These are phyloP conservation scores for Ceratocystis ficicola DNA, from an alignment of 2,329 filamentous ascomycete species.

Conservation along the genomic window DNA sequence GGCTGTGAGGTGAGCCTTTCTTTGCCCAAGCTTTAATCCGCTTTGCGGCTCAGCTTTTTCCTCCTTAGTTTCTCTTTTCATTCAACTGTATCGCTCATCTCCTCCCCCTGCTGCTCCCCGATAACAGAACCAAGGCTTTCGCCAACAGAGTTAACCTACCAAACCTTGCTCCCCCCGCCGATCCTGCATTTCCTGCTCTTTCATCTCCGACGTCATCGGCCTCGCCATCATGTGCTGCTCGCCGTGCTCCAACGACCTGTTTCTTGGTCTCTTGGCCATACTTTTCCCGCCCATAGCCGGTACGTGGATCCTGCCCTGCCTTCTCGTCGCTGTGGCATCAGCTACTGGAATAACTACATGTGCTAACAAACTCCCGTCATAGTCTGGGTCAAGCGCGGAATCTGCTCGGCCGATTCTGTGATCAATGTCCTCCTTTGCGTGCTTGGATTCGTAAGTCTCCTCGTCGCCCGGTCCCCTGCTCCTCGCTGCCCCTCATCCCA, in stretches of 20 bases:
- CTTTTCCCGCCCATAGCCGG: constrained; percentile 54
- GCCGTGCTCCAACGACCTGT: constrained; percentile 39
- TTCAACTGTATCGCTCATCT: too few relatives aligned
- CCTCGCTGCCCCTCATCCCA: background rate
- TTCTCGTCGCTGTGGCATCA: background rate
- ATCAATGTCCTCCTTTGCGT: constrained; percentile 89
- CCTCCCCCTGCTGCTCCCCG: background rate
- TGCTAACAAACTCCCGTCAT: constrained; percentile 13
- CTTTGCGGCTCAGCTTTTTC: background rate
- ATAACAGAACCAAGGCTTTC: background rate
- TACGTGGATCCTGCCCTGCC: constrained; percentile 31
- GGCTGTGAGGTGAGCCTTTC: too few relatives aligned
- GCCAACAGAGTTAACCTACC: background rate
- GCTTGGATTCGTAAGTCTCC: constrained; percentile 49
- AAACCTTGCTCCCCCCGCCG: background rate
- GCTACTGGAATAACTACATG: background rate
- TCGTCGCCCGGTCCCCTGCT: background rate
- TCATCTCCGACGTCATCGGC: background rate
- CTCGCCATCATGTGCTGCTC: constrained; percentile 37
- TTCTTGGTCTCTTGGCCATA: constrained; percentile 51
- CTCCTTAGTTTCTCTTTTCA: background rate
- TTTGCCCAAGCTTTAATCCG: too few relatives aligned
- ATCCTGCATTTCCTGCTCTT: background rate
- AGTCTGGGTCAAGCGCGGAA: constrained; percentile 95
- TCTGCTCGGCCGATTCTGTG: constrained; percentile 83